phyloP scores from a whole-genome alignment of 148 eudicot species.

The Rhododendron simsii region DNA sequence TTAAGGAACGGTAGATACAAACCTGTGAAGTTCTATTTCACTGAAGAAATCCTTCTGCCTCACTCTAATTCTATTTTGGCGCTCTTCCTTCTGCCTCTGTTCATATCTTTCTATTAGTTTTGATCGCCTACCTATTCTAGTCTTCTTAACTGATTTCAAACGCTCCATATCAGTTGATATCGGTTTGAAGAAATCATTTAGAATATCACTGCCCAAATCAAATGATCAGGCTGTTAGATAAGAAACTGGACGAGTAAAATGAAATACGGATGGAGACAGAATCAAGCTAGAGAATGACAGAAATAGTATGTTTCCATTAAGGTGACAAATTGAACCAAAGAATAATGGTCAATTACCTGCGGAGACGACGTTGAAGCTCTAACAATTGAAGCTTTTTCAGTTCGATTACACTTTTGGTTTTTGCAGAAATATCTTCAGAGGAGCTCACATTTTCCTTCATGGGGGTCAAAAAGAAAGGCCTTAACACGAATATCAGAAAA shows the following conservation, averaged over 20 bases:
- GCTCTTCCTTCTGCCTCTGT: slow-evolving; percentile 96
- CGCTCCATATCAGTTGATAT: slow-evolving; percentile 72
- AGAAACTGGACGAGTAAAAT: slow-evolving; percentile 1
- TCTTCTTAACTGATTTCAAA: slow-evolving; percentile 80
- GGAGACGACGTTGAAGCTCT: slow-evolving; percentile 85
- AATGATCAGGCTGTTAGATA: background rate
- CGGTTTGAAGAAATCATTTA: slow-evolving; percentile 86
- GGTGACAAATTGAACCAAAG: slow-evolving; percentile 2
- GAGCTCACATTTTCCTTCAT: slow-evolving; percentile 82
- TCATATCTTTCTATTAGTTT: slow-evolving; percentile 88
- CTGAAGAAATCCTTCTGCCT: slow-evolving; percentile 97
- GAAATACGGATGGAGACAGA: background rate
- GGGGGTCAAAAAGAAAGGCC: background rate
- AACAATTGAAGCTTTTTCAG: slow-evolving; percentile 89
- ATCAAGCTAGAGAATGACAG: background rate
- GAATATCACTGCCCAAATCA: slow-evolving; percentile 59
- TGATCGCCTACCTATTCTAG: slow-evolving; percentile 86
- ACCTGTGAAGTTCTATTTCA: slow-evolving; percentile 93
- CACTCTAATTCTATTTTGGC: slow-evolving; percentile 87
- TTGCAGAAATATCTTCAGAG: slow-evolving; percentile 85
- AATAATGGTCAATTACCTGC: slow-evolving; percentile 48
- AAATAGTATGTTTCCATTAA: background rate
- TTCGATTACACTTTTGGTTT: slow-evolving; percentile 94
- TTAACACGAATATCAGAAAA: background rate
- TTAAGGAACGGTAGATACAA: slow-evolving; percentile 7